Percentiles rank a stretch among this genome's conserved stretches.
phyloP scores from a whole-genome alignment of 2,329 filamentous ascomycete genomes.

The Colletotrichum sp. region DNA sequence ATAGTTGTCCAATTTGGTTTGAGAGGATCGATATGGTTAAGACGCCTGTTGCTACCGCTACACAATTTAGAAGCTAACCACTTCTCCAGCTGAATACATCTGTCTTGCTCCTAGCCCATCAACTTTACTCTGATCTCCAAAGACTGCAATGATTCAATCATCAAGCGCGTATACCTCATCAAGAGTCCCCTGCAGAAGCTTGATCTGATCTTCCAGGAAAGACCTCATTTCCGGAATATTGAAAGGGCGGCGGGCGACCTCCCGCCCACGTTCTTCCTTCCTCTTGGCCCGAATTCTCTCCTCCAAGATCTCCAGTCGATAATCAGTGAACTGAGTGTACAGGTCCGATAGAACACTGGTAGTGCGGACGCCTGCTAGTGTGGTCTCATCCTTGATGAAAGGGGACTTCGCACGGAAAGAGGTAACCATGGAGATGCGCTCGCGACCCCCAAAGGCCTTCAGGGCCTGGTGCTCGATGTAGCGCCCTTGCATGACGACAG shows the following conservation, averaged over 20 bases:
- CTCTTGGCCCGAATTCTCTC: neutral
- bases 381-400: slow-evolving; percentile 20
- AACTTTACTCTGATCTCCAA: neutral
- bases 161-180: neutral
- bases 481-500: slow-evolving; percentile 59
- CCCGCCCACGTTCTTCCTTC: neutral
- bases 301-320: neutral
- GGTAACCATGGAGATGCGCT: slow-evolving; percentile 71
- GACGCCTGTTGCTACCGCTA: neutral
- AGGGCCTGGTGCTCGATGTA: slow-evolving; percentile 71
- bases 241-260: neutral
- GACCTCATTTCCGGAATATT: neutral
- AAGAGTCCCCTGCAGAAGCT: neutral
- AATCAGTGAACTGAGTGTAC: neutral
- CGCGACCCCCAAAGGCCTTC: slow-evolving; percentile 59
- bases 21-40: neutral
- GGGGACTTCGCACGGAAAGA: slow-evolving; percentile 66
- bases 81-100: fast-evolving
- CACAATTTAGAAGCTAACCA: neutral
- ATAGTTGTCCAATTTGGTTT: neutral
- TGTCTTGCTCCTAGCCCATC: neutral
- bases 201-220: neutral
- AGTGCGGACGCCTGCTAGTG: neutral
- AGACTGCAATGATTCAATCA: neutral
- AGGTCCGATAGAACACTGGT: neutral